These are phyloP conservation scores for Porogramme epimiltina DNA, from an alignment of 1,284 basidiomycete genomes.

Conservation along the genomic window DNA sequence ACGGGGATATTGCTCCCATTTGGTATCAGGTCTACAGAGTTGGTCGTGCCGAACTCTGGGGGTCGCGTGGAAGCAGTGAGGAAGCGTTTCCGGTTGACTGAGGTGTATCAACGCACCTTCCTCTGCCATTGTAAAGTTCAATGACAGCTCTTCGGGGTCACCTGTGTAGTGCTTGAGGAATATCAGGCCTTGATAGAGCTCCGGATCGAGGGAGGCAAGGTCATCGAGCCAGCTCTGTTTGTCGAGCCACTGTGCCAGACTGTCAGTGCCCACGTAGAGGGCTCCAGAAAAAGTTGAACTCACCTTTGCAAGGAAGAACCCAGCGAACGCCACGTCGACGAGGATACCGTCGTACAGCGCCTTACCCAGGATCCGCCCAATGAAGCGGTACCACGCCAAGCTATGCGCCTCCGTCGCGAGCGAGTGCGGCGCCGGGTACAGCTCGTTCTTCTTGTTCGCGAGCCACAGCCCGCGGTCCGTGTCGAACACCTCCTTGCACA, in stretches of 20 bases:
- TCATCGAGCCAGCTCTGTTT: constrained; percentile 91
- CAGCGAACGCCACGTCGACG: constrained; percentile 94
- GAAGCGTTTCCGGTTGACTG: background rate
- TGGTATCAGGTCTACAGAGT: constrained; percentile 80
- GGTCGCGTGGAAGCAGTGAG: background rate
- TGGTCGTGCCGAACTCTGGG: constrained; percentile 84
- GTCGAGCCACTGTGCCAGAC: constrained; percentile 72
- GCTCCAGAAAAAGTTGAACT: constrained; percentile 14
- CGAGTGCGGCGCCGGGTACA: constrained; percentile 92
- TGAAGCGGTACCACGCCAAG: constrained; percentile 92
- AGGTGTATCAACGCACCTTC: constrained; percentile 61
- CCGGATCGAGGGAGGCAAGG: constrained; percentile 87
- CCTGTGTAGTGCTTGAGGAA: constrained; percentile 93
- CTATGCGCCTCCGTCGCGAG: constrained; percentile 91
- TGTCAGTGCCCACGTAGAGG: background rate
- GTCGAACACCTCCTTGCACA: constrained; percentile 94
- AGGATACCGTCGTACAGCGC: constrained; percentile 97
- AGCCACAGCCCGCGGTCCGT: constrained; percentile 94
- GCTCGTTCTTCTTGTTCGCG: constrained; percentile 85
- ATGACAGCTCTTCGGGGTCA: constrained; percentile 87
- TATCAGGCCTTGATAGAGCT: constrained; percentile 90
- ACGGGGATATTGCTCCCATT: constrained; percentile 87
- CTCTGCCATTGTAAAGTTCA: constrained; percentile 89
- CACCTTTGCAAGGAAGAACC: constrained; percentile 92
- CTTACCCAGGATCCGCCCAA: constrained; percentile 93